Percentiles rank a stretch among this genome's conserved stretches.
Evolutionary conservation across 331 rosid genomes (phyloP).

Genomic region (Malus hybrid): DNA sequence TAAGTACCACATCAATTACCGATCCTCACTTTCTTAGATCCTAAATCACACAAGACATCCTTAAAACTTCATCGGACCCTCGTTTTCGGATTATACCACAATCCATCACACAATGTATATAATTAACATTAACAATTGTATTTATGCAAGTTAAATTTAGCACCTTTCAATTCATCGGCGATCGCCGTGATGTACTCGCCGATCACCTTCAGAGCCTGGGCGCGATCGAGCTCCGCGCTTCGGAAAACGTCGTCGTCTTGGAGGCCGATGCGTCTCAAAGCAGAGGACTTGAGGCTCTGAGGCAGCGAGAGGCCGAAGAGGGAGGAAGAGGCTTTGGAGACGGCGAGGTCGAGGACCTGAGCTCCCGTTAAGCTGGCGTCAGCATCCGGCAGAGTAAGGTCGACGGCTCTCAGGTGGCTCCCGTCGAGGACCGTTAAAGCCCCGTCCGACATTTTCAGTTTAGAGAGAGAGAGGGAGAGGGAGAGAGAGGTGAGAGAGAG

Average conservation of each 20-base stretch:
- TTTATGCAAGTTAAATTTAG: background rate
- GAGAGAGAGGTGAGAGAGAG: background rate
- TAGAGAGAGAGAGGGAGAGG: background rate
- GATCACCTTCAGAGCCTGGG: conserved; percentile 38
- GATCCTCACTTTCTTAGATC: background rate
- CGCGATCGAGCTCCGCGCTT: conserved; percentile 20
- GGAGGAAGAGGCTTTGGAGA: conserved; percentile 43
- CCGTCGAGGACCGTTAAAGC: conserved; percentile 65
- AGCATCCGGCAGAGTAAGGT: conserved; percentile 35
- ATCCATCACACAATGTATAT: background rate
- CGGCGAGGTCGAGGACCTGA: conserved; percentile 56
- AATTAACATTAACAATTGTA: background rate
- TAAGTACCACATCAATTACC: background rate
- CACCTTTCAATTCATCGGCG: conserved; percentile 70
- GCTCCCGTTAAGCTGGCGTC: conserved; percentile 37
- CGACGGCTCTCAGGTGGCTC: conserved; percentile 34
- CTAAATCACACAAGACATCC: background rate
- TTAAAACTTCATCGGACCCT: background rate
- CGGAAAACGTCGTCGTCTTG: conserved; percentile 25
- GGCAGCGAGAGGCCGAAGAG: conserved; percentile 63
- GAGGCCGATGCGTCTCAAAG: conserved; percentile 39
- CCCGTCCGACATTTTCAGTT: conserved; percentile 58
- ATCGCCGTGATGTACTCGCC: conserved; percentile 56
- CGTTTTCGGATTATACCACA: background rate
- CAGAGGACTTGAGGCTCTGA: conserved; percentile 40